Base-by-base conservation (phyloP, 208 protist species). In the Leishmania arabica region DNA sequence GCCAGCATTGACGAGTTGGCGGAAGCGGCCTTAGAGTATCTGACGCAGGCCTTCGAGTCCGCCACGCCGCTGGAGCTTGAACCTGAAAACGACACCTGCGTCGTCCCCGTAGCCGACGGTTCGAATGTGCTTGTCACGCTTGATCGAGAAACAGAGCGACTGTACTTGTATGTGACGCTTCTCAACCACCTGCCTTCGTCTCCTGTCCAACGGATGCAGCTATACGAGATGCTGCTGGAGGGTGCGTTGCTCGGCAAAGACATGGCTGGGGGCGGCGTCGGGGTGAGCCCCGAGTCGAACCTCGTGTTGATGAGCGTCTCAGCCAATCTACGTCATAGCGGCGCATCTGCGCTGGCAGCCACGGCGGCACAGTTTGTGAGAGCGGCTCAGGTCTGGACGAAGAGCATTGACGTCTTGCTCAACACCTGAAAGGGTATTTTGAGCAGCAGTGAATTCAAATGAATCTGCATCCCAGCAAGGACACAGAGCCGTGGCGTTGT, bases 121-220 rank as follows among this genome's bases (percentile, higher is more conserved):
- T 56, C 87, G 71, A 93, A 84, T 49, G 21, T 95, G 15, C 88
- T 98, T 45, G 49, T 98, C n/a, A 97, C 95, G 11, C 66, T 96
- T 0, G 95, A 98, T 65, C 60, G 82, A 40, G 78, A 81, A 27
- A 91, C 92, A 31, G 91, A 92, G 80, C 86, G 88, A 21, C 49
- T 97, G 17, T 96, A 91, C 79, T 79, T 97, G 19, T 98, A 98
- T 84, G 86, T 88, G 24, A 89, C 91, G 42, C 82, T 98, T 40
- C 89, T 96, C 31, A 84, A 84, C 58, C n/a, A 77, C n/a, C 78
- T 98, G 45, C 95, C 95, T 3, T 45, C 77, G 24, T 71, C 77
- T 15, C 53, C 84, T 13, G 75, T 53, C 8, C 34, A 68, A 27
- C 77, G 87, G 47, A 69, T 96, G 69, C 56, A 71, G 73, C 80